Conservation (phyloP, 352 stramenopile species). For the Elongisporangium undulatum region DNA sequence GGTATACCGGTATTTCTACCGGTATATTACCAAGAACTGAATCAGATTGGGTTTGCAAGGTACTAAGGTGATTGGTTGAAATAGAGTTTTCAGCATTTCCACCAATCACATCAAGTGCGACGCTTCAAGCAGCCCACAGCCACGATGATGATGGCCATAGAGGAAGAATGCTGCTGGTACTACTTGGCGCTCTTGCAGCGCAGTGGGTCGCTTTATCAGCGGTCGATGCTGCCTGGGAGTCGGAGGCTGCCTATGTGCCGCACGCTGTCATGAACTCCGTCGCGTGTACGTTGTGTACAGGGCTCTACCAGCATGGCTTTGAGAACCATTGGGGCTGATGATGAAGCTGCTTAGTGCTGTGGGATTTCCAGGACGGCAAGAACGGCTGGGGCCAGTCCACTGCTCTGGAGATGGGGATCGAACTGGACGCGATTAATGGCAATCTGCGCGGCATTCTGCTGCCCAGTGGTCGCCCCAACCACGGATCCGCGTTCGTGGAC, state of each 20-base stretch:
- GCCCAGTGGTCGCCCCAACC: conserved; percentile 17
- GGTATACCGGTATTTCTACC: background rate
- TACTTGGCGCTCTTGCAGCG: background rate
- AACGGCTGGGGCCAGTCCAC: conserved; percentile 60
- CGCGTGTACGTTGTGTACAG: conserved; percentile 13
- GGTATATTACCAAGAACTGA: background rate
- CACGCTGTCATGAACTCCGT: conserved; percentile 34
- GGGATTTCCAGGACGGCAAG: conserved; percentile 56
- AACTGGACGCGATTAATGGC: conserved; percentile 45
- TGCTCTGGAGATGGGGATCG: conserved; percentile 58
- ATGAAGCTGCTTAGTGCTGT: conserved; percentile 26
- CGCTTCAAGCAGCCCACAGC: background rate
- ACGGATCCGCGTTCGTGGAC: conserved; percentile 39
- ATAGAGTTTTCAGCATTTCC: background rate
- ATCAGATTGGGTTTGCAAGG: background rate
- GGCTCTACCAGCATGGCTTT: background rate
- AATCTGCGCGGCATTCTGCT: conserved; percentile 40
- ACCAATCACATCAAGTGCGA: background rate
- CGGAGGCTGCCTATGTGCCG: background rate
- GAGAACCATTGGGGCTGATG: background rate
- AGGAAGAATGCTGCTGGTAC: background rate
- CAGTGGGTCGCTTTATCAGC: background rate
- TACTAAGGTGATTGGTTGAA: background rate
- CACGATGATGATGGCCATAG: background rate
- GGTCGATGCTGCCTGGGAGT: background rate